Percentiles rank a stretch among this genome's conserved stretches.
phyloP scores from a whole-genome alignment of 2,329 filamentous ascomycete genomes.

The Monilinia vaccinii-corymbosi region DNA sequence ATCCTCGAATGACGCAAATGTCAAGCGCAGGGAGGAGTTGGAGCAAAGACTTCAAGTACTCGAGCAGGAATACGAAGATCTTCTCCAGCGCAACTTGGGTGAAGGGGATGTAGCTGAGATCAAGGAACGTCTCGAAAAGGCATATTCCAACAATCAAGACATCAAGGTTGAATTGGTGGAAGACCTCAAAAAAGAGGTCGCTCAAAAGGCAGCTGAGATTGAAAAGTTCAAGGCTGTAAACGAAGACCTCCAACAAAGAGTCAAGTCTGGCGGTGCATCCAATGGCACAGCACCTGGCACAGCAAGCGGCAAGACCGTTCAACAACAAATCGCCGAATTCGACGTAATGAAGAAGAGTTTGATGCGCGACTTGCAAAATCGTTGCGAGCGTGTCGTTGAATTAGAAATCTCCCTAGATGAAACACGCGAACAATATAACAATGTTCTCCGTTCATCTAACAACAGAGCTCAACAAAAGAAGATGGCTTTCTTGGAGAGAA shows the following conservation, averaged over 20 bases:
- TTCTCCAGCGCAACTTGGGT: slow-evolving; percentile 69
- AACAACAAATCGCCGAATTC: slow-evolving; percentile 97
- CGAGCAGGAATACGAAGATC: slow-evolving; percentile 75
- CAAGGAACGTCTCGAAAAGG: slow-evolving; percentile 68
- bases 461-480: slow-evolving; percentile 99
- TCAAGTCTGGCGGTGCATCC: slow-evolving; percentile 54
- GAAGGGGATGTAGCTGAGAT: slow-evolving; percentile 77
- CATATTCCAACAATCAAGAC: slow-evolving; percentile 66
- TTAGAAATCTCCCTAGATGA: slow-evolving; percentile 96
- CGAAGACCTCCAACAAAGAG: slow-evolving; percentile 66
- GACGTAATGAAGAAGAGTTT: slow-evolving; percentile 99
- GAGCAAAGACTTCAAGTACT: slow-evolving; percentile 66
- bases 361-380: slow-evolving; percentile 97
- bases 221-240: slow-evolving; percentile 70
- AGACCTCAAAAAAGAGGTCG: slow-evolving; percentile 67
- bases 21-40: slow-evolving; percentile 64
- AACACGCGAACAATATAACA: slow-evolving; percentile 98
- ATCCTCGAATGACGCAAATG: slow-evolving; percentile 51
- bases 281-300: slow-evolving; percentile 49
- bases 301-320: slow-evolving; percentile 79
- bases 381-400: slow-evolving; percentile 95
- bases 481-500: slow-evolving; percentile 98
- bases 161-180: slow-evolving; percentile 64
- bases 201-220: slow-evolving; percentile 73
- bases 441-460: slow-evolving; percentile 91